A percentile compares a stretch with the other conserved stretches of the same genome.
Evolutionary conservation across 208 protist species (phyloP).

Genomic region (Acanthamoeba lenticulata): DNA sequence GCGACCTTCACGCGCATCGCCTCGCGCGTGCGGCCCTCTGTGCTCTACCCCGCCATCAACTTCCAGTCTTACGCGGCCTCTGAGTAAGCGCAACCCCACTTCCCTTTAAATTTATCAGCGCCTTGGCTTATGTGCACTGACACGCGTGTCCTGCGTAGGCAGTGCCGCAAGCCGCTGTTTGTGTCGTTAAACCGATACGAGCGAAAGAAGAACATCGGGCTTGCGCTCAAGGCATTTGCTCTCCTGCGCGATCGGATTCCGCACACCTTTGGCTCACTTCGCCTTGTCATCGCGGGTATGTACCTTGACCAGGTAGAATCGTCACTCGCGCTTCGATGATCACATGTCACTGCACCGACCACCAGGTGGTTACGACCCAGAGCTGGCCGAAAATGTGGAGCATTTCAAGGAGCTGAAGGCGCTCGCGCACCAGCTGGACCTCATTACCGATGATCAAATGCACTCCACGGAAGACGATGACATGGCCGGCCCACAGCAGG

Average conservation of each 20-base stretch:
- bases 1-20: conserved; percentile 65
- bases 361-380: not conserved
- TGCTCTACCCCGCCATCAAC: conserved; percentile 86
- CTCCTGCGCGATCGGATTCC: conserved; percentile 35
- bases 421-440: conserved; percentile 73
- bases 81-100: not conserved
- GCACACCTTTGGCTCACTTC: not conserved
- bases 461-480: not conserved
- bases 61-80: conserved; percentile 68
- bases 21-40: conserved; percentile 53
- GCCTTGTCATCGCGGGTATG: conserved; percentile 59
- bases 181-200: conserved; percentile 98
- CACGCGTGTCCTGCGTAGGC: not conserved
- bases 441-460: not conserved
- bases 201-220: conserved; percentile 95
- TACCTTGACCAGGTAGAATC: not conserved
- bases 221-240: conserved; percentile 91
- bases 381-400: conserved; percentile 83
- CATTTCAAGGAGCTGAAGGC: conserved; percentile 88
- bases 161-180: not conserved
- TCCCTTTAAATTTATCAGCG: not conserved
- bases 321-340: too few species aligned
- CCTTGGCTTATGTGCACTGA: not conserved
- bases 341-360: too few species aligned
- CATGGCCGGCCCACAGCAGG: not conserved